A percentile compares a stretch with the other conserved stretches of the same genome.
Evolutionary conservation across 75 land plant species (phyloP).

Genomic region (Picea glauca): DNA sequence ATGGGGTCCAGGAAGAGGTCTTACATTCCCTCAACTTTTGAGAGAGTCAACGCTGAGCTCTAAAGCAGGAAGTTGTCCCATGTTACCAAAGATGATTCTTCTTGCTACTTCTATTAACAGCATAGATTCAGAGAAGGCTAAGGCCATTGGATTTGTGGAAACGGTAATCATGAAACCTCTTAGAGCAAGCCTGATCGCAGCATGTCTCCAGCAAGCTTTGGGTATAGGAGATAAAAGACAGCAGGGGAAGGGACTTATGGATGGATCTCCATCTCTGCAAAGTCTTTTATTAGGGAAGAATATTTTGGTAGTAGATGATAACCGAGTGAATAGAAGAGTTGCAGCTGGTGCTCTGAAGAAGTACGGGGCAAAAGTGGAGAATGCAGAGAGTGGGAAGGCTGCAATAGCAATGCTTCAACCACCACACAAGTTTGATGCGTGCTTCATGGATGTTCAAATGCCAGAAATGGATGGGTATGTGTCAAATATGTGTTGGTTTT

Average conservation of each 20-base stretch:
- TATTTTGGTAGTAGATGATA: slow-evolving; percentile 71
- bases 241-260: slow-evolving; percentile 8
- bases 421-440: slow-evolving; percentile 68
- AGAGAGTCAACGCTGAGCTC: slow-evolving; percentile 13
- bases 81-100: slow-evolving; percentile 56
- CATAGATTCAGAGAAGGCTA: slow-evolving; percentile 37
- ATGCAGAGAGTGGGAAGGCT: slow-evolving; percentile 57
- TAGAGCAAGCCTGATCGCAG: slow-evolving; percentile 49
- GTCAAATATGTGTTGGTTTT: not conserved
- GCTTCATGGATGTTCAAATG: slow-evolving; percentile 82
- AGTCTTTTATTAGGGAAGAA: slow-evolving; percentile 45
- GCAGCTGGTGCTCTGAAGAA: slow-evolving; percentile 65
- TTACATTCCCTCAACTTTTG: slow-evolving; percentile 12
- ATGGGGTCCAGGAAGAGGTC: slow-evolving; percentile 51
- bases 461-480: slow-evolving; percentile 80
- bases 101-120: slow-evolving; percentile 45
- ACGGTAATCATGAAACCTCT: slow-evolving; percentile 62
- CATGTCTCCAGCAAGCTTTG: slow-evolving; percentile 47
- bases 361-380: slow-evolving; percentile 62
- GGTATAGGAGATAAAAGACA: slow-evolving; percentile 36
- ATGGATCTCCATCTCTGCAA: slow-evolving; percentile 21
- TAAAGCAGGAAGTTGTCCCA: slow-evolving; percentile 14
- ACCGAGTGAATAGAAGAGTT: slow-evolving; percentile 48
- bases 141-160: slow-evolving; percentile 49
- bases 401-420: slow-evolving; percentile 47